Base-by-base conservation (phyloP, 306 rosid genomes). In the Vigna reflexopilosa region DNA sequence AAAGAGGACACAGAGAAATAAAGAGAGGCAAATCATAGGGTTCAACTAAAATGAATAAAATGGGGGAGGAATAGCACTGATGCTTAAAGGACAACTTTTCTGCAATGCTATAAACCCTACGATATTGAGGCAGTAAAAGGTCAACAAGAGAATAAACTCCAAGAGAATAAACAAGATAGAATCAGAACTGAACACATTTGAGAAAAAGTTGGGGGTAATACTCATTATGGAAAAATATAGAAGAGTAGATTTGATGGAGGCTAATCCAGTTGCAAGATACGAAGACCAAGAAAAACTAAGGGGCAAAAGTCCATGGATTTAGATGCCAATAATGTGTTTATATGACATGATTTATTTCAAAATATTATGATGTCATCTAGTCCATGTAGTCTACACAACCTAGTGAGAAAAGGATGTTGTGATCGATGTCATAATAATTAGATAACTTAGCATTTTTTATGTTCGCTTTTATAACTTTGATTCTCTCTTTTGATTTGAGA, bases 231-330 rank as follows among this genome's bases (percentile, higher is more conserved):
- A 59, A 59, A 26, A 59, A 9, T 8, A 59, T 5, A 13, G 36
- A 58, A 58, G 17, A 58, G 66, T 10, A 57, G n/a, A 57, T 57
- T 24, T 24, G n/a, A 58, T 56, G 63, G 32, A 57, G 34, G 63
- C 1, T 24, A 22, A 24, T 57, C 63, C 26, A 22, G 34, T 58
- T 58, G 10, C 65, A 28, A 61, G 19, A 61, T 42, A 59, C 1
- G 42, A 6, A 61, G 67, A 14, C 66, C 11, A 9, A 55, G 61
- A 61, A 28, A 58, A 61, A 14, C 42, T 7, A 5, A 6, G 6
- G 1, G 44, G 20, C 66, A 26, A 59, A 61, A 15, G 2, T 17
- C 0, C 20, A 49, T 12, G 54, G 42, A 61, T 9, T 30, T 61
- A 7, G 38, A 13, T n/a, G 67, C 15, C 17, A 26, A 61, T 30